These are phyloP conservation scores for Euphrasia arctica DNA, from an alignment of 305 asterid genomes.

Conservation along the genomic window DNA sequence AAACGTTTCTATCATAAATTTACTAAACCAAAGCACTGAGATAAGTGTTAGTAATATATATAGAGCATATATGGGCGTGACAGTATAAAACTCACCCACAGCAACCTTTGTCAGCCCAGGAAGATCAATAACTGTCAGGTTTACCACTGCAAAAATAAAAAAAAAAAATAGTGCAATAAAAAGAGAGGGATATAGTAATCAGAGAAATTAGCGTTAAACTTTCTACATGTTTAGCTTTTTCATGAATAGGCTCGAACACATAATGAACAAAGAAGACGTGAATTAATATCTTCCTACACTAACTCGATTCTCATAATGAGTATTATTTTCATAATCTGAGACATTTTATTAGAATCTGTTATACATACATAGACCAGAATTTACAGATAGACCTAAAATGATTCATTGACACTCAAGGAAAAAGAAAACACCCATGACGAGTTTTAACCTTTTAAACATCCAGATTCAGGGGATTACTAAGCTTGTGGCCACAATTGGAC, in stretches of 20 bases:
- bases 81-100: constrained; percentile 67
- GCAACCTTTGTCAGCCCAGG: constrained; percentile 99
- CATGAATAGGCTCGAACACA: background rate
- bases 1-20: constrained; percentile 26
- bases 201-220: background rate
- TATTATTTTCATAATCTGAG: background rate
- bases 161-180: constrained; percentile 18
- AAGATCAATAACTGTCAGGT: constrained; percentile 93
- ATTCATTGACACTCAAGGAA: constrained; percentile 12
- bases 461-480: too few species aligned
- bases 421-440: constrained; percentile 14
- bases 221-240: constrained; percentile 1
- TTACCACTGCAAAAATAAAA: constrained; percentile 58
- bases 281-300: constrained; percentile 7
- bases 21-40: constrained; percentile 21
- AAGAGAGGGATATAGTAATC: background rate
- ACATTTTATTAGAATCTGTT: constrained; percentile 7
- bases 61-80: constrained; percentile 19
- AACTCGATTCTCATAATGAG: background rate
- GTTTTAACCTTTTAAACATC: background rate
- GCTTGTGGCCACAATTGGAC: constrained; percentile 37
- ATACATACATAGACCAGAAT: constrained; percentile 4
- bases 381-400: background rate
- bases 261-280: background rate
- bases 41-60: constrained; percentile 7